Base-by-base conservation (phyloP, 2,329 filamentous ascomycete genomes). In the Albophoma yamanashiensis region DNA sequence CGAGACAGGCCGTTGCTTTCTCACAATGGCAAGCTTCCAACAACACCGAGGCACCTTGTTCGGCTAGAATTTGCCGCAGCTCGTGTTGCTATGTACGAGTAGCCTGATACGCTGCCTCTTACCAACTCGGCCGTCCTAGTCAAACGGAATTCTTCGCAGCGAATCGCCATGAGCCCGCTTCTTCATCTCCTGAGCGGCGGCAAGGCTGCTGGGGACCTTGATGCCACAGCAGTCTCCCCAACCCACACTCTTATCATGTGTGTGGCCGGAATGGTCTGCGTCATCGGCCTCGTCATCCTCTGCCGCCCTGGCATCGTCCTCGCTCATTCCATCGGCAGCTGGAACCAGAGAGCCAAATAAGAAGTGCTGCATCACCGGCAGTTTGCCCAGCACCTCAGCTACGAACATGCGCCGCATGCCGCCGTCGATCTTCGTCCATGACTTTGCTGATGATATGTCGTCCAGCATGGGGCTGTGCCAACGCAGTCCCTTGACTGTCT, bases 401-500 rank as follows among this genome's bases (percentile, higher is more conserved):
- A 93, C 82, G 70, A 97, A 97, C 95, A 99, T 99, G 66, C 91
- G 89, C 62, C 90, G 84, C 95, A 99, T 97, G 8, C 94, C 94
- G 34, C 82, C 88, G 72, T 97, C 92, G 57, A 99, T 89, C 79
- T 99, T 99, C 64, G 75, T 78, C 94, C 94, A 99, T 45, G 82
- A 89, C 72, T 91, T 92, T 20, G 93, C 89, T 1, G 91, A 87
- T 4, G 89, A 94, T 64, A 99, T 99, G 72, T 99, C 94, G 71
- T 99, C 94, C 22, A 99, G 84, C 95, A 99, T 97, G 4, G 95
- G 94, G 64, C 88, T 92, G 69, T 99, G 95, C 94, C 94, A 99
- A 53, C 94, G 84, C 62, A 99, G 77, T 1, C 92, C 93, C 69
- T 95, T 91, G 61, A 97, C 92, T 1, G 91, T 96, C 79, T 99